A percentile compares a stretch with the other conserved stretches of the same genome.
These are phyloP conservation scores for Pterulicium gracile DNA, from an alignment of 1,284 basidiomycete genomes.

Conservation along the genomic window DNA sequence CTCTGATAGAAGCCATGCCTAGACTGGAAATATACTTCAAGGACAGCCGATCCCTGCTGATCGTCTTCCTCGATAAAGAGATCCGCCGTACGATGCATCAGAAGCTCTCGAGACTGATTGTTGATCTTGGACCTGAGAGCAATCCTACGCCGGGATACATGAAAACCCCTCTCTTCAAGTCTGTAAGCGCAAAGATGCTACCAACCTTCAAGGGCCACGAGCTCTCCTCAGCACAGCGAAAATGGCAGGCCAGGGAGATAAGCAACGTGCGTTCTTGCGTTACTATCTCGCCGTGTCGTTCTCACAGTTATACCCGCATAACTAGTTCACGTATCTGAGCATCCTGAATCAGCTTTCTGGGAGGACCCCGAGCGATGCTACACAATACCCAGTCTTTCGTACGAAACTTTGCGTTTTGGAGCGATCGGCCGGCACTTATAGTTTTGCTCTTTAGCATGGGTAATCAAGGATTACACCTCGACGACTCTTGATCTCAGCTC, in stretches of 20 bases:
- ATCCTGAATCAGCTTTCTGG: conserved; percentile 86
- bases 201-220: conserved; percentile 43
- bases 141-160: conserved; percentile 31
- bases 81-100: conserved; percentile 54
- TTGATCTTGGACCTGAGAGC: conserved; percentile 23
- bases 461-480: conserved; percentile 80
- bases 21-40: conserved; percentile 88
- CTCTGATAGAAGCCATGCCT: conserved; percentile 5
- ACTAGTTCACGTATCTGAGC: conserved; percentile 77
- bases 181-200: conserved; percentile 33
- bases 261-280: conserved; percentile 55
- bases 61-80: conserved; percentile 66
- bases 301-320: not conserved
- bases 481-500: conserved; percentile 60
- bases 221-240: conserved; percentile 56
- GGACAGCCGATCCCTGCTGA: conserved; percentile 73
- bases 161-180: conserved; percentile 45
- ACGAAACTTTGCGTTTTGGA: conserved; percentile 19
- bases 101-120: conserved; percentile 43
- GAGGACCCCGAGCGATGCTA: conserved; percentile 88
- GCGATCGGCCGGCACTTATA: conserved; percentile 2
- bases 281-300: too few species aligned
- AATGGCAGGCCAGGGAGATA: conserved; percentile 82
- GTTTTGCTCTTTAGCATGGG: conserved; percentile 52
- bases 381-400: conserved; percentile 95